Evolutionary conservation across 805 yeast genomes (phyloP), one percentile per base, ranked within the genome.

Genomic region (Vanderwaltozyma yarrowii): DNA sequence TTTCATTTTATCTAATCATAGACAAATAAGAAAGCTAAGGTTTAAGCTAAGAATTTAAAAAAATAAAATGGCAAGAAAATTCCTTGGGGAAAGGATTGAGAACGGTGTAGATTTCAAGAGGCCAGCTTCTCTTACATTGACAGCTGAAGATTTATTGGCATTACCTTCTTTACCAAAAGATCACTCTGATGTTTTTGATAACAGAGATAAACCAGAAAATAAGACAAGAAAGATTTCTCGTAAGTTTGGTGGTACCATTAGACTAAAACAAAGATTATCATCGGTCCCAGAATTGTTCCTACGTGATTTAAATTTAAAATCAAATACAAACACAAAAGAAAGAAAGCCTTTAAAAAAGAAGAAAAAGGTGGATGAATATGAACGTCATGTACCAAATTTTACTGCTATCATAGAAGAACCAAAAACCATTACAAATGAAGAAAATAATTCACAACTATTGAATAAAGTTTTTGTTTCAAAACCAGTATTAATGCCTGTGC

Each of bases 221-320:
- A 26, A 39, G 32, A 17, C 31, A 30, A 30, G 40, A 25, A 44
- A 43, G 27, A 20, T 51, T 13, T 49, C 54, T 14, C 37, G 48
- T n/a, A 48, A 43, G 33, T 49, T 45, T 39, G 52, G 59, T n/a
- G 59, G 60, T 11, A 57, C 62, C 0, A 33, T 54, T 3, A 46
- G 30, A 23, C 33, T 57, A 28, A 53, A 46, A 37, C 42, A 53
- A 39, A 44, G 62, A 30, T 41, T 57, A 20, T 56, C 51, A 23
- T 54, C 60, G 2, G 60, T 57, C 4, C 62, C 62, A 12, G 61
- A 56, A 37, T 42, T 57, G 11, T 48, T 56, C 21, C 30, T 54
- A 15, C 56, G 46, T 36, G 54, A 52, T 33, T 44, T 49, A 16
- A 48, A 46, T 11, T 42, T 42, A 25, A 48, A 28, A 25, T 34